phyloP scores from a whole-genome alignment of 2,329 filamentous ascomycete species.

The Botryosphaeria dothidea region DNA sequence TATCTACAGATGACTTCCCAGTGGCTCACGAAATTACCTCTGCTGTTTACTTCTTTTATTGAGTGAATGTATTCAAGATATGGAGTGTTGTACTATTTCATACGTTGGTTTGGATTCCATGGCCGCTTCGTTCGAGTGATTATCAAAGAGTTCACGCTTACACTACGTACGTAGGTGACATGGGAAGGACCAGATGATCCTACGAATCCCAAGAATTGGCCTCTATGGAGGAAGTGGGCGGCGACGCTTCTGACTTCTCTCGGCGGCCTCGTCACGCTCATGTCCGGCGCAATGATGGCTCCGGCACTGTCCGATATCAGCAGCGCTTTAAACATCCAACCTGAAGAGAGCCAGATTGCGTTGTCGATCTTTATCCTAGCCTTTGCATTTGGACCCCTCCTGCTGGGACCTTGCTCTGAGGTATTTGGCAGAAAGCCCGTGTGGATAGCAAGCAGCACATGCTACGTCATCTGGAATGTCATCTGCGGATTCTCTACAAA shows the following conservation, averaged over 20 bases:
- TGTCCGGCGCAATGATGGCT: conserved; percentile 32
- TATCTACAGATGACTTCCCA: too few species aligned
- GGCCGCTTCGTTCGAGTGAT: too few species aligned
- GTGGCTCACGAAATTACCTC: too few species aligned
- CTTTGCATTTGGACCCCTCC: conserved; percentile 29
- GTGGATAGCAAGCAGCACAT: conserved; percentile 27
- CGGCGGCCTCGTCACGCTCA: conserved; percentile 27
- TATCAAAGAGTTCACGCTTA: not conserved
- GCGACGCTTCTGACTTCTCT: conserved; percentile 28
- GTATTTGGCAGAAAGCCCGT: conserved; percentile 28
- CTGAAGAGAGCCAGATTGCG: conserved; percentile 28
- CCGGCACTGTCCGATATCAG: conserved; percentile 28
- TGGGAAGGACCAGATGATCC: conserved; percentile 23
- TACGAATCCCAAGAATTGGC: conserved; percentile 29
- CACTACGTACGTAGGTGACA: not conserved
- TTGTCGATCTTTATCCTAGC: conserved; percentile 31
- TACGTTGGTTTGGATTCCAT: too few species aligned
- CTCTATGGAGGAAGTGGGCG: conserved; percentile 24
- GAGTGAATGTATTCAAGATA: too few species aligned
- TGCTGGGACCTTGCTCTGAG: conserved; percentile 31
- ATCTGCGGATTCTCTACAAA: conserved; percentile 29
- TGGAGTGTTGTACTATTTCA: too few species aligned
- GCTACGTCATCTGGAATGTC: conserved; percentile 32
- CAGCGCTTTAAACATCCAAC: conserved; percentile 26
- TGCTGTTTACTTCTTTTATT: too few species aligned